Evolutionary conservation across 768 basidiomycete genomes (phyloP).

Genomic region (Hypholoma sublateritium): DNA sequence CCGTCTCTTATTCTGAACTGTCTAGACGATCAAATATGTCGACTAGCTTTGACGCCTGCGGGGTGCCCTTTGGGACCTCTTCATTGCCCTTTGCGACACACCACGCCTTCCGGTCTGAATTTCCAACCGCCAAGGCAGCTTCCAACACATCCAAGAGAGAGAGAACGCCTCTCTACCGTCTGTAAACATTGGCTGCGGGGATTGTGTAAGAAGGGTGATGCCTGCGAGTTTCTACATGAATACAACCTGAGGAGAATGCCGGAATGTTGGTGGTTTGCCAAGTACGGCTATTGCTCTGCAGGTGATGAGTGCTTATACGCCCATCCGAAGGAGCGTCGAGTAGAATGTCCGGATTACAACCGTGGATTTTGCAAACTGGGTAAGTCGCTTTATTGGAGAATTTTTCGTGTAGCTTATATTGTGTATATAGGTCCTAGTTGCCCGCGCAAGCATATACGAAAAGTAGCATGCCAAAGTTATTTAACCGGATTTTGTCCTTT

Average conservation of each 20-base stretch:
- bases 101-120: conserved; percentile 82
- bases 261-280: conserved; percentile 98
- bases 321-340: conserved; percentile 86
- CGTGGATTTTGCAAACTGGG: conserved; percentile 95
- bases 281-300: conserved; percentile 95
- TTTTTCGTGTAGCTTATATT: conserved; percentile 10
- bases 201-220: conserved; percentile 96
- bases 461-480: conserved; percentile 89
- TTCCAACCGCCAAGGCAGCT: conserved; percentile 85
- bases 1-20: neutral
- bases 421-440: conserved; percentile 70
- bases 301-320: conserved; percentile 98
- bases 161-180: conserved; percentile 85
- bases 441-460: conserved; percentile 89
- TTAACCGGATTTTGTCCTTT: conserved; percentile 91
- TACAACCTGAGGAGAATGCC: conserved; percentile 98
- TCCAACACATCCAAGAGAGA: conserved; percentile 80
- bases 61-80: conserved; percentile 92
- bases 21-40: conserved; percentile 92
- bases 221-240: conserved; percentile 98
- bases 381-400: conserved; percentile 33
- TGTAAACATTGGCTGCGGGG: conserved; percentile 99
- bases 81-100: conserved; percentile 91
- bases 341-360: conserved; percentile 95
- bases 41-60: conserved; percentile 73